Percentiles rank a stretch among this genome's conserved stretches.
phyloP scores from a whole-genome alignment of 1,284 basidiomycete species.

The Hortiboletus rubellus region DNA sequence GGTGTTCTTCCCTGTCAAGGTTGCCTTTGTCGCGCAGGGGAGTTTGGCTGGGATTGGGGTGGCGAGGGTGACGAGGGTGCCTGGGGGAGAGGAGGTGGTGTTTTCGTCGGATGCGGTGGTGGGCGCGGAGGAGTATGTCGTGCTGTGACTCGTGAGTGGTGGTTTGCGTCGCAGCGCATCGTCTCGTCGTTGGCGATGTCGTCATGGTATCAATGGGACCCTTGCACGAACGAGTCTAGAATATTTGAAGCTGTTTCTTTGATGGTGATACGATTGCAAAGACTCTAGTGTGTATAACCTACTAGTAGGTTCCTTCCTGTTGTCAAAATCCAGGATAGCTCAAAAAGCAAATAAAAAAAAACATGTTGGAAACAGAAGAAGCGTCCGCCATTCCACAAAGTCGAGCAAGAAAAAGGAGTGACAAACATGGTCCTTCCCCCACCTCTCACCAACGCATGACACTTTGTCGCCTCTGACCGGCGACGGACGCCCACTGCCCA shows the following conservation, averaged over 20 bases:
- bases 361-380: neutral
- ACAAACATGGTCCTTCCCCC: neutral
- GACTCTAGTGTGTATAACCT: neutral
- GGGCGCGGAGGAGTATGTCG: conserved; percentile 69
- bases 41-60: conserved; percentile 75
- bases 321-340: neutral
- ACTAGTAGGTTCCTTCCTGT: neutral
- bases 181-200: too few species aligned
- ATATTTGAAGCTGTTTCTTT: neutral
- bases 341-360: neutral
- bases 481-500: conserved; percentile 1
- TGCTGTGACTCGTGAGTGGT: conserved; percentile 37
- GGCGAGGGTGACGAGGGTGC: conserved; percentile 55
- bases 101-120: conserved; percentile 81
- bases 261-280: neutral
- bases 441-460: neutral
- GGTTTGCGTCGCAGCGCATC: neutral
- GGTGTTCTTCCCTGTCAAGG: conserved; percentile 91
- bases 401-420: neutral
- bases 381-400: too few species aligned
- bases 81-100: conserved; percentile 58
- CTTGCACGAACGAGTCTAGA: neutral
- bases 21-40: conserved; percentile 79
- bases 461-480: conserved; percentile 11
- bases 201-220: neutral